These are phyloP conservation scores for Candida smagusa DNA, from an alignment of 1,139 yeast species.

Conservation along the genomic window DNA sequence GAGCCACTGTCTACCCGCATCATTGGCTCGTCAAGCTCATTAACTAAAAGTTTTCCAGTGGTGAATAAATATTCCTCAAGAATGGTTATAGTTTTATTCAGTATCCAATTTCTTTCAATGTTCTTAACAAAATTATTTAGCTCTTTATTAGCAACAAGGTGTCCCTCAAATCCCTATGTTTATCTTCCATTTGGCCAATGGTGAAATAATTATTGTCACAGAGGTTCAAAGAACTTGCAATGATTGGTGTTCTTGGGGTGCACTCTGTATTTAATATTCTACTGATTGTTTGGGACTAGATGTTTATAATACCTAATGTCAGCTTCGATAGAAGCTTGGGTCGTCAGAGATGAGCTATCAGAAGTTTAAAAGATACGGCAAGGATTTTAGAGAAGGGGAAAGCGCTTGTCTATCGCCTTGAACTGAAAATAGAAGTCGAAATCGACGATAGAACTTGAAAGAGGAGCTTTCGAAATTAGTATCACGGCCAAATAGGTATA, in stretches of 20 bases:
- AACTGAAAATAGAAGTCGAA: no score
- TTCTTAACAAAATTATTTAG: conserved; percentile 8
- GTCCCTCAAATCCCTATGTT: conserved; percentile 19
- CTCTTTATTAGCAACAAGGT: conserved; percentile 2
- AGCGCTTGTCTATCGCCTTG: no score
- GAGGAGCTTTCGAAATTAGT: no score
- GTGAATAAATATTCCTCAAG: conserved; percentile 11
- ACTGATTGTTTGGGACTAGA: no score
- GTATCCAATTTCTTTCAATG: conserved; percentile 2
- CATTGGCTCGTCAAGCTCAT: conserved; percentile 11
- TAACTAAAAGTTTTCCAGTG: conserved; percentile 14
- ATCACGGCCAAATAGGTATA: no score
- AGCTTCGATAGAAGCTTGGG: no score
- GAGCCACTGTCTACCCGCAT: no score
- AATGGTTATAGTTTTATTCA: conserved; percentile 18
- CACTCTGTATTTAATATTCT: conserved; percentile 12
- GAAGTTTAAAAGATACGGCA: no score
- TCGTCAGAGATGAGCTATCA: no score
- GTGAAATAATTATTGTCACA: conserved; percentile 17
- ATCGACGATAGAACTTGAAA: no score
- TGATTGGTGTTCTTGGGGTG: conserved; percentile 15
- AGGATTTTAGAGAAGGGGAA: no score
- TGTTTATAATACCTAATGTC: no score
- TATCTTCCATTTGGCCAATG: conserved; percentile 17
- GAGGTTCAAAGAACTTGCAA: conserved; percentile 12